Percentiles rank a stretch among this genome's conserved stretches.
Evolutionary conservation across 345 rosid genomes (phyloP).

Genomic region (Carallia brachiata): DNA sequence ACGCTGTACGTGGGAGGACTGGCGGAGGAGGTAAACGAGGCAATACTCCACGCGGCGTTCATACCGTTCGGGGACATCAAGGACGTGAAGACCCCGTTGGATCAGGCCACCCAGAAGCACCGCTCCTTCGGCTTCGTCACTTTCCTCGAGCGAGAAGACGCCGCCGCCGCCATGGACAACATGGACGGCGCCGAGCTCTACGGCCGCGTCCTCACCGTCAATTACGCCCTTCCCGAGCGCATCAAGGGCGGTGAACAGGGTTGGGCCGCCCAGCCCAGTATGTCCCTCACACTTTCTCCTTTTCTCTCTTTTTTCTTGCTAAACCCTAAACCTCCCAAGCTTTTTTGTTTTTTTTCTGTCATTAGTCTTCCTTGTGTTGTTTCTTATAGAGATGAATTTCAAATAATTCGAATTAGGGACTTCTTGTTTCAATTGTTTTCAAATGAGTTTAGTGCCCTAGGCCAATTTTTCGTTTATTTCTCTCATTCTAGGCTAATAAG

Average conservation of each 20-base stretch:
- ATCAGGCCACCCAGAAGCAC: constrained; percentile 98
- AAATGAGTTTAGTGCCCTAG: too few species aligned
- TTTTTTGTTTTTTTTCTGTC: too few species aligned
- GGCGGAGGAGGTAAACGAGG: constrained; percentile 93
- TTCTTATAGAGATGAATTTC: too few species aligned
- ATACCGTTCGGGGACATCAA: constrained; percentile 97
- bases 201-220: constrained; percentile 97
- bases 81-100: constrained; percentile 93
- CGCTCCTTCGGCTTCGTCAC: constrained; percentile 98
- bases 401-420: too few species aligned
- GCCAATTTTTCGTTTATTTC: too few species aligned
- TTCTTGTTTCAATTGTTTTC: too few species aligned
- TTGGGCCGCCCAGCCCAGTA: constrained; percentile 99
- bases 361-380: too few species aligned
- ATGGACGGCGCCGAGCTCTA: constrained; percentile 98
- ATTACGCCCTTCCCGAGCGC: constrained; percentile 90
- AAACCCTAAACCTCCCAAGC: background rate
- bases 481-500: too few species aligned
- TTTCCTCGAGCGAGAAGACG: constrained; percentile 87
- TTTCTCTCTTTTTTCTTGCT: background rate
- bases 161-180: constrained; percentile 91
- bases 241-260: constrained; percentile 99
- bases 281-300: constrained; percentile 16
- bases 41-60: constrained; percentile 89
- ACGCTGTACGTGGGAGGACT: constrained; percentile 94